A percentile compares a stretch with the other conserved stretches of the same genome.
phyloP scores from a whole-genome alignment of 164 flowering plant genomes.

The Nymphaea thermarum region DNA sequence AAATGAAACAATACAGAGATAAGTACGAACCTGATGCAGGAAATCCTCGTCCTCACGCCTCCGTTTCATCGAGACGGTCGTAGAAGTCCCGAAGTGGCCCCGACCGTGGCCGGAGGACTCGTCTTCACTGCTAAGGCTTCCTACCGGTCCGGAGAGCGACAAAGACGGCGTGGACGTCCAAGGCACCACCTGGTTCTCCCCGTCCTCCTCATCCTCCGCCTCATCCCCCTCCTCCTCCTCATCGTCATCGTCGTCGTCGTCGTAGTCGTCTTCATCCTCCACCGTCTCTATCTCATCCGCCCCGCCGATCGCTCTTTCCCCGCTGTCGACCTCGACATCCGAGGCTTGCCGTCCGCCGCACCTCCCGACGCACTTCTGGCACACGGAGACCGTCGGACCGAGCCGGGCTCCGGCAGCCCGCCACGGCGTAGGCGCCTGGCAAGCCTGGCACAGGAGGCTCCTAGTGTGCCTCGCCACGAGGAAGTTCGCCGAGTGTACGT shows the following conservation, averaged over 20 bases:
- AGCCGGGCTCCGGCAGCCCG: slow-evolving; percentile 47
- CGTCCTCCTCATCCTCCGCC: slow-evolving; percentile 16
- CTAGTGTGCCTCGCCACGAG: slow-evolving; percentile 54
- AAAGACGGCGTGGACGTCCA: slow-evolving; percentile 23
- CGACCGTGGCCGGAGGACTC: slow-evolving; percentile 7
- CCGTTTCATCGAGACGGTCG: slow-evolving; percentile 20
- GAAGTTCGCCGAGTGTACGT: slow-evolving; percentile 76
- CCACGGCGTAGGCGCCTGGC: slow-evolving; percentile 66
- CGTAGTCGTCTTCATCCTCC: slow-evolving; percentile 4
- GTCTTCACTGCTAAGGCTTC: slow-evolving; percentile 17
- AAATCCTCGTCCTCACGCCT: slow-evolving; percentile 20
- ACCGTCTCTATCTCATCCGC: slow-evolving; percentile 4
- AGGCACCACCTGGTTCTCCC: slow-evolving; percentile 31
- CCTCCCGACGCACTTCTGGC: slow-evolving; percentile 21
- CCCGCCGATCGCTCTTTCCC: background rate
- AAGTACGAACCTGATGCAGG: slow-evolving; percentile 18
- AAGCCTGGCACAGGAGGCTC: slow-evolving; percentile 41
- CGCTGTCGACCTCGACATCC: background rate
- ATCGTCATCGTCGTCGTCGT: slow-evolving; percentile 1
- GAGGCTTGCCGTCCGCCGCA: background rate
- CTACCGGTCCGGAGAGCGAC: slow-evolving; percentile 6
- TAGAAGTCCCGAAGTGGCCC: background rate
- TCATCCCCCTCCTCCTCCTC: slow-evolving; percentile 10
- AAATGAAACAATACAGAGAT: no score
- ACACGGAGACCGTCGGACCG: slow-evolving; percentile 37